These are phyloP conservation scores for Ascoidea rubescens DNA, from an alignment of 805 yeast species.

Conservation along the genomic window DNA sequence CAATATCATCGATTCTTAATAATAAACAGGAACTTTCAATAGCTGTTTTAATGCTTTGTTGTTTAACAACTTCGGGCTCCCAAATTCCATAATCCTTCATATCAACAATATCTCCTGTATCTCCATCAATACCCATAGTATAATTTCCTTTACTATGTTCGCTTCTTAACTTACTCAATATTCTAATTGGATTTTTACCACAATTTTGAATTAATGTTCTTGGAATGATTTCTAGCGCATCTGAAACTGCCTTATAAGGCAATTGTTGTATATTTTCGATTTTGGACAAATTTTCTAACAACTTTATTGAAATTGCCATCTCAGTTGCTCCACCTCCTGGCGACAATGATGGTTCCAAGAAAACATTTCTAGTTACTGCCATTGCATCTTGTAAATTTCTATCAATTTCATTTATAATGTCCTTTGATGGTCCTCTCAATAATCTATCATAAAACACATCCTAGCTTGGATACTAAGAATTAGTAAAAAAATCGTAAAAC, in stretches of 20 bases:
- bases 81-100: constrained; percentile 94
- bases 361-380: constrained; percentile 92
- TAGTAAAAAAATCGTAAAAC: too few species aligned
- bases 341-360: constrained; percentile 84
- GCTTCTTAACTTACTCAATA: constrained; percentile 84
- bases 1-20: constrained; percentile 94
- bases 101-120: constrained; percentile 83
- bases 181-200: constrained; percentile 91
- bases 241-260: constrained; percentile 98
- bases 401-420: constrained; percentile 89
- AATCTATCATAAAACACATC: too few species aligned
- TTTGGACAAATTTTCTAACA: constrained; percentile 81
- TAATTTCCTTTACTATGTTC: constrained; percentile 84
- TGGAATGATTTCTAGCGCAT: constrained; percentile 97
- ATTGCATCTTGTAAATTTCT: constrained; percentile 96
- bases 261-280: constrained; percentile 94
- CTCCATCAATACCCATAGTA: constrained; percentile 92
- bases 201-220: constrained; percentile 95
- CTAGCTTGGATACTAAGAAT: too few species aligned
- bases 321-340: constrained; percentile 99
- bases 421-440: constrained; percentile 94
- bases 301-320: constrained; percentile 87
- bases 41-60: constrained; percentile 94
- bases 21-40: constrained; percentile 92
- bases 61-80: constrained; percentile 98